Evolutionary conservation across 1,284 basidiomycete genomes (phyloP), one percentile per base, ranked within the genome.

Genomic region (Trichosporon ovoides): DNA sequence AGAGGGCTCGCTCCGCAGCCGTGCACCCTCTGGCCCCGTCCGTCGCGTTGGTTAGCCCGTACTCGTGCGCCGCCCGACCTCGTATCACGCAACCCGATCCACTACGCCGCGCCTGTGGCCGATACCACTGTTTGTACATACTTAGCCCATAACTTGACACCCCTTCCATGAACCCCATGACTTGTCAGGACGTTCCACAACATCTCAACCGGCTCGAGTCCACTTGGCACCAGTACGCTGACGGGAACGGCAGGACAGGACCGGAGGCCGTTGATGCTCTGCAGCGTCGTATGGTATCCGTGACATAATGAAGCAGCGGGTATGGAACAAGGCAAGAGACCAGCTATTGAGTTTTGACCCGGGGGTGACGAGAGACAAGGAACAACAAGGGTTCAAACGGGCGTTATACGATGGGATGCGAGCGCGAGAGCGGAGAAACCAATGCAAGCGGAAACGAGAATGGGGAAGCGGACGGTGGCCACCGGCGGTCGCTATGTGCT

Each of bases 71-170:
- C 24, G 43, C 7, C 19, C 18, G 1, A 14, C 38, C 40, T 28
- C 43, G 43, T 16, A 11, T 18, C 43, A 19, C 7, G 19, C 38
- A 40, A 22, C 20, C 38, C 20, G 38, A 43, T 20, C 22, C 19
- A 18, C 24, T 14, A 18, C 14, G 43, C 43, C 43, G 18, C 43
- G 18, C 19, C 3, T 11, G 38, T 14, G 43, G 43, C 43, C 43
- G 43, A 48, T 48, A 48, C 43, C 43, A 48, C 43, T 48, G 43
- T 48, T 48, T 48, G 43, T 48, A 48, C 43, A 48, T 48, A 48
- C 28, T 31, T 48, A 48, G 43, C 38, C 18, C 28, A 14, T 24
- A 31, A 31, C 28, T 31, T n/a, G n/a, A n/a, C n/a, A n/a, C n/a
- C n/a, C n/a, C n/a, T n/a, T 19, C n/a, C 24, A 43, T 43, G 38